phyloP scores from a whole-genome alignment of 345 rosid genomes.

The Camelina neglecta region DNA sequence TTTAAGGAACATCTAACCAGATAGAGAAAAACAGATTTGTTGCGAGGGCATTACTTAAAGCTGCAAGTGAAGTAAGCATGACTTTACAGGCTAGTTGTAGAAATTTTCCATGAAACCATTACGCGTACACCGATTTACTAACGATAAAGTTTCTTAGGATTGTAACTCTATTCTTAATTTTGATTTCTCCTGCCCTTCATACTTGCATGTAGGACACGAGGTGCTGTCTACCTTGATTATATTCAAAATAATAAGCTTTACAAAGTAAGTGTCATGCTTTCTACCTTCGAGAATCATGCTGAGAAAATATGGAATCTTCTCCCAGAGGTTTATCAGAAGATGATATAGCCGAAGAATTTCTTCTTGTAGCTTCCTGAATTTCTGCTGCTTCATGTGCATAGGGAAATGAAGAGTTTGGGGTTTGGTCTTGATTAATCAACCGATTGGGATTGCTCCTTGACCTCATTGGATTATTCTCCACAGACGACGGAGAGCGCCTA shows the following conservation, averaged over 20 bases:
- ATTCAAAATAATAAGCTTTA: slow-evolving; percentile 7
- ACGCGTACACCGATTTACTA: slow-evolving; percentile 14
- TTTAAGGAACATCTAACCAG: slow-evolving; percentile 29
- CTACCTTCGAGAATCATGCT: slow-evolving; percentile 59
- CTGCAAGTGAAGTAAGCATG: slow-evolving; percentile 32
- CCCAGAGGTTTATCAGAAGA: slow-evolving; percentile 42
- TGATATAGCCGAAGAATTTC: slow-evolving; percentile 50
- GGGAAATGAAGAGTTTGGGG: slow-evolving; percentile 42
- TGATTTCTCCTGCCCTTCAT: slow-evolving; percentile 25
- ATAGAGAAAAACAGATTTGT: slow-evolving; percentile 20
- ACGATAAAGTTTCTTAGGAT: slow-evolving; percentile 15
- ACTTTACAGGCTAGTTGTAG: slow-evolving; percentile 26
- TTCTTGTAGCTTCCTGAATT: slow-evolving; percentile 52
- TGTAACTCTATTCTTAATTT: slow-evolving; percentile 15
- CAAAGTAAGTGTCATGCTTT: slow-evolving; percentile 28
- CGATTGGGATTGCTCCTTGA: slow-evolving; percentile 45
- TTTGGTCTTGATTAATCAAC: slow-evolving; percentile 45
- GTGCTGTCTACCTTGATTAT: too few relatives aligned
- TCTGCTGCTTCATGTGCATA: slow-evolving; percentile 46
- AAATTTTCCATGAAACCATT: slow-evolving; percentile 1
- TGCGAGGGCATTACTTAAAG: slow-evolving; percentile 20
- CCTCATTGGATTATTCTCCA: slow-evolving; percentile 47
- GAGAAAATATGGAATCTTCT: slow-evolving; percentile 45
- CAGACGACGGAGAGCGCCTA: slow-evolving; percentile 57
- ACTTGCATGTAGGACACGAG: neutral